Percentiles rank a stretch among this genome's conserved stretches.
These are phyloP conservation scores for Aegilops tauschii DNA, from an alignment of 176 grass and related monocot species.

Conservation along the genomic window DNA sequence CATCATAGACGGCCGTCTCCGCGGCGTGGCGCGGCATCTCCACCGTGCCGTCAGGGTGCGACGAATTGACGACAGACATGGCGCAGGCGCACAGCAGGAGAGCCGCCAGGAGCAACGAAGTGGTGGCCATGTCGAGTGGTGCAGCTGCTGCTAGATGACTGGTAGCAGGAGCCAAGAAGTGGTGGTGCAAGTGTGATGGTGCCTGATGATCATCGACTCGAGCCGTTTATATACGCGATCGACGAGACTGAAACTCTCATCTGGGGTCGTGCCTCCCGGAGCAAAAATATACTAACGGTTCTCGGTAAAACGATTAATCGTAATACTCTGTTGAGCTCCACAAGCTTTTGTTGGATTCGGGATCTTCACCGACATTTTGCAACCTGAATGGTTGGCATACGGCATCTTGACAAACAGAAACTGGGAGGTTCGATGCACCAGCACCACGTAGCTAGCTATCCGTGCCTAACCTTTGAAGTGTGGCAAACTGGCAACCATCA, in stretches of 20 bases:
- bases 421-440: neutral
- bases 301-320: neutral
- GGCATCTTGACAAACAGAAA: neutral
- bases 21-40: neutral
- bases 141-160: neutral
- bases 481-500: neutral
- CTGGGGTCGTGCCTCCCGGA: neutral
- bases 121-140: neutral
- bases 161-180: neutral
- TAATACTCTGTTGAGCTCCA: neutral
- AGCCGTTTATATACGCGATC: neutral
- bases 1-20: neutral
- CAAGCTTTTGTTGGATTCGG: neutral
- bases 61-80: neutral
- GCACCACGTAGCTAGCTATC: neutral
- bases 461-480: neutral
- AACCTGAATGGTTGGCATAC: neutral
- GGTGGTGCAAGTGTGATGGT: neutral
- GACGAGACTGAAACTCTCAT: neutral
- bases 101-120: neutral
- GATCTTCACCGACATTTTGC: neutral
- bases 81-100: neutral
- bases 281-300: neutral
- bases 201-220: neutral
- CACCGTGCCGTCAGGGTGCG: neutral